Base-by-base conservation (phyloP, 306 rosid species). In the Sindora glabra region DNA sequence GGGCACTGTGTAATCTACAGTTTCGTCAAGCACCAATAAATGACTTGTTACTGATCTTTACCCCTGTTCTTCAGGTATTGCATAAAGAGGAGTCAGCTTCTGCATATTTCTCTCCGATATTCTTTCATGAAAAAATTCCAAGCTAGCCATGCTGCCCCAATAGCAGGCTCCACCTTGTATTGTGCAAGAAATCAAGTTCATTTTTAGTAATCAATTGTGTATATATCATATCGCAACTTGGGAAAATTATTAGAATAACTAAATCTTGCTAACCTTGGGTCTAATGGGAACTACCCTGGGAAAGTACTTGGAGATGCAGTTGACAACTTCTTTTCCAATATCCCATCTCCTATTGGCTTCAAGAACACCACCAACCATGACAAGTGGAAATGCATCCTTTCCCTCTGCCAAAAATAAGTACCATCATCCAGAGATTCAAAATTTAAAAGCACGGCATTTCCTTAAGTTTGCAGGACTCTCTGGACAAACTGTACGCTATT, bases 321-420 rank as follows among this genome's bases (percentile, higher is more conserved):
- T 81, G 16, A 77, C 56, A 49, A 91, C 97, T 77, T 91, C 90
- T 66, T 79, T 79, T 56, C 96, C 94, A 25, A 91, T 83, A 77
- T 90, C 95, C 97, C 97, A 90, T 30, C 78, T 67, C 79, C 69
- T 87, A 41, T 87, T 79, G 61, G 91, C 97, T 77, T 85, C 95
- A n/a, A 91, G 95, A 62, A 91, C 97, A 39, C 97, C 97, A 17
- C 97, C 97, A 77, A 91, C 97, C 97, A 87, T 85, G 36, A 87
- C 97, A 40, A 91, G 85, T 25, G 96, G 95, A 60, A 86, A 92
- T 23, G 55, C 45, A 36, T 44, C 79, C 29, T 81, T 77, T 70
- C 90, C 98, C 64, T 92, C 98, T 92, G 89, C 74, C 60, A 53
- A 66, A 61, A 52, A 50, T 21, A 24, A 24, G 15, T 45, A 42